Evolutionary conservation across 1,284 basidiomycete species (phyloP), one percentile per base, ranked within the genome.

Genomic region (Cryptococcus sp.): DNA sequence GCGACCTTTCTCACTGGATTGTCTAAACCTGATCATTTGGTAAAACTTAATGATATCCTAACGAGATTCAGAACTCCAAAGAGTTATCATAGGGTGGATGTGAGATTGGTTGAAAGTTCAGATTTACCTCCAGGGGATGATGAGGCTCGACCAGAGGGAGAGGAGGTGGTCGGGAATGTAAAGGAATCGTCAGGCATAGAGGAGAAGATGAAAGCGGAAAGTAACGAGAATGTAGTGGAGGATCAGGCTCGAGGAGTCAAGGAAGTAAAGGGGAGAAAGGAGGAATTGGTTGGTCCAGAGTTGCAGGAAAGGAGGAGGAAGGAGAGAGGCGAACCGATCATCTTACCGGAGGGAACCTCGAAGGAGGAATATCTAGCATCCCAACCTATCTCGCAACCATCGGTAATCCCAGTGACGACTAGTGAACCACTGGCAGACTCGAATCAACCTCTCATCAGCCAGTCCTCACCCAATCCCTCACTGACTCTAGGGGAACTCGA

Each of bases 31-130:
- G 56, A 60, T 34, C 64, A 71, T 38, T 63, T 71, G 14, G 37
- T 66, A 53, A 68, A 65, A 56, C 68, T 74, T 7, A 53, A 61
- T 15, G 71, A 70, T 47, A 60, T 74, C 15, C 60, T 74, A 11
- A 59, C 63, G 31, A 49, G 66, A 13, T 71, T 62, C 49, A 57
- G 63, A 3, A 71, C 71, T 13, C 70, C 71, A 5, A 60, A 56
- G 44, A 65, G 64, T 38, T 72, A 71, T 53, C 71, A 72, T 51
- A 53, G 68, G 5, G 52, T 70, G 33, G 71, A 72, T 56, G 59
- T 66, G 6, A 55, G 72, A 23, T 33, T 67, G 10, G 59, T 70
- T 8, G 56, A 59, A 14, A 67, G 63, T 50, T 64, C 62, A 3
- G 68, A 70, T 50, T 46, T 74, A 10, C 68, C 68, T 7, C 58